Percentiles rank a stretch among this genome's conserved stretches.
phyloP scores from a whole-genome alignment of 2,329 filamentous ascomycete species.

The Tolypocladium amazonense region DNA sequence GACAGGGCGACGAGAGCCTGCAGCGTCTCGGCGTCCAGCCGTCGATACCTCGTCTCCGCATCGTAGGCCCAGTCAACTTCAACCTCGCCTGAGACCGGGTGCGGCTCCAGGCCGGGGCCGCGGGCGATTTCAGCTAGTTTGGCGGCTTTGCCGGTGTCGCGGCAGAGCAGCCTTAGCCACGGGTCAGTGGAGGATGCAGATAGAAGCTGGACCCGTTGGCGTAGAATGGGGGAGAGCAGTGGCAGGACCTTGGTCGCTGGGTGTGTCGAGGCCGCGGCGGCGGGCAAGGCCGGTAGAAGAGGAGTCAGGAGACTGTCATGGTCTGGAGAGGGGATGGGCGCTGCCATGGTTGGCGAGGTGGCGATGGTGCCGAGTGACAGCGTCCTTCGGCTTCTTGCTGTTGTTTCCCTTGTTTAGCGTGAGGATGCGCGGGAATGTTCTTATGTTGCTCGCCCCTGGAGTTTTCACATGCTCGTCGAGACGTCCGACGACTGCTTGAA shows the following conservation, averaged over 20 bases:
- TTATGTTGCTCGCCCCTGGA: background rate
- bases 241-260: slow-evolving; percentile 47
- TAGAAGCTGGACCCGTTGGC: slow-evolving; percentile 56
- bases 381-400: background rate
- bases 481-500: background rate
- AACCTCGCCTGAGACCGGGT: slow-evolving; percentile 70
- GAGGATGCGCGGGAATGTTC: background rate
- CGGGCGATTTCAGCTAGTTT: slow-evolving; percentile 51
- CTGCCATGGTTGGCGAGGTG: slow-evolving; percentile 12
- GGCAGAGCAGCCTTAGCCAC: slow-evolving; percentile 66
- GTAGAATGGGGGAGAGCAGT: slow-evolving; percentile 53
- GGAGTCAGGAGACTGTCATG: slow-evolving; percentile 38
- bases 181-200: slow-evolving; percentile 48
- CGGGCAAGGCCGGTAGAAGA: slow-evolving; percentile 48
- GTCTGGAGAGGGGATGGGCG: slow-evolving; percentile 31
- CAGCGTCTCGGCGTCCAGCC: slow-evolving; percentile 66
- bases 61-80: slow-evolving; percentile 63
- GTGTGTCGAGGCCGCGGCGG: slow-evolving; percentile 45
- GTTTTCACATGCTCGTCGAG: slow-evolving; percentile 1
- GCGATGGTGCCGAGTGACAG: background rate
- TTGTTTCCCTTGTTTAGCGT: background rate
- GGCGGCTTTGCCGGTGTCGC: slow-evolving; percentile 46
- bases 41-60: slow-evolving; percentile 49
- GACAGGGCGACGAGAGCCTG: slow-evolving; percentile 54
- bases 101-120: slow-evolving; percentile 60